A percentile compares a stretch with the other conserved stretches of the same genome.
phyloP scores from a whole-genome alignment of 2,329 filamentous ascomycete species.

The Beauveria varroae region DNA sequence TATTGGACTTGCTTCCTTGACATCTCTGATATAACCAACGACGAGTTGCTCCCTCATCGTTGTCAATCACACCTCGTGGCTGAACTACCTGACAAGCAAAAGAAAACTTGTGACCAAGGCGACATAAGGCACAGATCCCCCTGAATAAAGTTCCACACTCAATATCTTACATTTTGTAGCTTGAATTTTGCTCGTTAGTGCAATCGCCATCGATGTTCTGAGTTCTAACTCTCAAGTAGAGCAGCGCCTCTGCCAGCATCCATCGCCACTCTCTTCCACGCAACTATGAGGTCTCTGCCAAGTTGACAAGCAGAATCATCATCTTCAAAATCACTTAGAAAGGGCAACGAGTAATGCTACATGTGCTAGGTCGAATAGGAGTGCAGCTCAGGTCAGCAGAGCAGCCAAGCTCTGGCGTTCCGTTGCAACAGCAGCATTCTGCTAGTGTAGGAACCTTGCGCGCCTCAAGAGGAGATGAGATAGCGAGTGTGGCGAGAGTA shows the following conservation, averaged over 20 bases:
- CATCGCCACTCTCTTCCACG: background rate
- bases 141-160: no score
- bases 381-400: constrained; percentile 12
- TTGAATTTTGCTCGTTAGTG: no score
- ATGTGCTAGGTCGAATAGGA: constrained; percentile 7
- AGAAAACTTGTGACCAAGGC: no score
- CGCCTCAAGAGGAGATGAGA: constrained; percentile 4
- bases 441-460: constrained; percentile 12
- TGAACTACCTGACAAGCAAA: no score
- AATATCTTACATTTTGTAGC: no score
- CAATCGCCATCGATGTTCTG: no score
- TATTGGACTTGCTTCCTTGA: no score
- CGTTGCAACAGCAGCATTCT: constrained; percentile 15
- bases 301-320: background rate
- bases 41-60: no score
- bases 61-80: no score
- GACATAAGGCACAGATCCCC: no score
- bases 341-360: constrained; percentile 11
- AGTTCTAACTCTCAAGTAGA: background rate
- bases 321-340: background rate
- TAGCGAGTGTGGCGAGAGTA: background rate
- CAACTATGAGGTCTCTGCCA: no score
- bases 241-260: background rate
- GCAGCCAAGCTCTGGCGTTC: constrained; percentile 12
- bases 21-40: no score